Conservation (phyloP, 352 stramenopile genomes). For the Phytophthora pseudosyringae region DNA sequence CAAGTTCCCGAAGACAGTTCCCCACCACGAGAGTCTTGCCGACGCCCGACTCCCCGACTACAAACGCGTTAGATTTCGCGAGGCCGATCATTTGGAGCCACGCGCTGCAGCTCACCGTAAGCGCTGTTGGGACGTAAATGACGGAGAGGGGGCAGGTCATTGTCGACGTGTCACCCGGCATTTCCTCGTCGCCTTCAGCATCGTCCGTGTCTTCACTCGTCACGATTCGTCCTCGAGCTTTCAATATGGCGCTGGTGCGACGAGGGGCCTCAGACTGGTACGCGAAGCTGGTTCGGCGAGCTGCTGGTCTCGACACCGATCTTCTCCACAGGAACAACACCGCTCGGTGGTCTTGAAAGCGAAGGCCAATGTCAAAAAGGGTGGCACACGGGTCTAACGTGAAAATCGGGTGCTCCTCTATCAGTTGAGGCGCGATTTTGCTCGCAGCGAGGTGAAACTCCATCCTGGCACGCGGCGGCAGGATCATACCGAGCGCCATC, state of each 20-base stretch:
- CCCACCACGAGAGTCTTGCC: slow-evolving; percentile 62
- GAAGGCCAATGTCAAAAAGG: slow-evolving; percentile 51
- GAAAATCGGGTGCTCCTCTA: slow-evolving; percentile 26
- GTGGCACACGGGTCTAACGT: slow-evolving; percentile 26
- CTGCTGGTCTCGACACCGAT: slow-evolving; percentile 9
- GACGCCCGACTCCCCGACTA: slow-evolving; percentile 53
- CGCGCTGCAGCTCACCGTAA: slow-evolving; percentile 40
- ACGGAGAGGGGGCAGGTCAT: slow-evolving; percentile 34
- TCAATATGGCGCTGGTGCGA: slow-evolving; percentile 38
- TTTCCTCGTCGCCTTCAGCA: slow-evolving; percentile 23
- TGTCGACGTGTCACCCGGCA: slow-evolving; percentile 27
- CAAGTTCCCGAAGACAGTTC: slow-evolving; percentile 44
- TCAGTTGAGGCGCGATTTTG: slow-evolving; percentile 39
- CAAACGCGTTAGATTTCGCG: slow-evolving; percentile 52
- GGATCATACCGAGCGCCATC: slow-evolving; percentile 41
- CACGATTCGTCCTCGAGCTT: slow-evolving; percentile 33
- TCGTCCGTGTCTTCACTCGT: slow-evolving; percentile 31
- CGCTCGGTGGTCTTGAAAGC: slow-evolving; percentile 37
- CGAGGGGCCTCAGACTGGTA: slow-evolving; percentile 33
- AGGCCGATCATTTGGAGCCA: slow-evolving; percentile 47
- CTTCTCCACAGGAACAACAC: slow-evolving; percentile 42
- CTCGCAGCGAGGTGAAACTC: slow-evolving; percentile 39
- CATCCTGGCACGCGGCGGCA: slow-evolving; percentile 32
- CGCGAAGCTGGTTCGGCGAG: slow-evolving; percentile 33
- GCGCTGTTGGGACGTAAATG: slow-evolving; percentile 57